These are phyloP conservation scores for Mycena chlorophos DNA, from an alignment of 768 basidiomycete genomes.

Conservation along the genomic window DNA sequence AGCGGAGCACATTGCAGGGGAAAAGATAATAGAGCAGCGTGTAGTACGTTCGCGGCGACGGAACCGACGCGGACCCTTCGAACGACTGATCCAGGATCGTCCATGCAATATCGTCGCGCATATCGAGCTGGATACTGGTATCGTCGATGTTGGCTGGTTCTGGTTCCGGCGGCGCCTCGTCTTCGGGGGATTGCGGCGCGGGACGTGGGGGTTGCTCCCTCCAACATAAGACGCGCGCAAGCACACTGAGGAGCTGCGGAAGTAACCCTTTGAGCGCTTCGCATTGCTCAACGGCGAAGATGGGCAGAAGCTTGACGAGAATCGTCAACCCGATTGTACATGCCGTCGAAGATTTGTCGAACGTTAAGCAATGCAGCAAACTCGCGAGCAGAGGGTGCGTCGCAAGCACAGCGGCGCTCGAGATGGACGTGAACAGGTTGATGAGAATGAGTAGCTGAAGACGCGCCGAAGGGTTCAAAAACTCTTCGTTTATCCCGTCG, in stretches of 20 bases:
- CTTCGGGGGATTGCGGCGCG: slow-evolving; percentile 30
- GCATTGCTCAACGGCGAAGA: slow-evolving; percentile 65
- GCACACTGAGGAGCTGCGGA: slow-evolving; percentile 63
- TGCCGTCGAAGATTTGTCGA: slow-evolving; percentile 75
- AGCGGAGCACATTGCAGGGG: slow-evolving; percentile 83
- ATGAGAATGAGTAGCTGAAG: slow-evolving; percentile 71
- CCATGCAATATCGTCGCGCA: slow-evolving; percentile 67
- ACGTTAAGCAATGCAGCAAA: slow-evolving; percentile 63
- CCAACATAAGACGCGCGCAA: slow-evolving; percentile 78
- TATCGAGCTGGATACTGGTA: slow-evolving; percentile 37
- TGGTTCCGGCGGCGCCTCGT: slow-evolving; percentile 36
- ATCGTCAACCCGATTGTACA: slow-evolving; percentile 65
- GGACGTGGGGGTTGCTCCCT: slow-evolving; percentile 47
- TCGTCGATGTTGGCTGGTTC: slow-evolving; percentile 40
- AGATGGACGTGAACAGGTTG: slow-evolving; percentile 57
- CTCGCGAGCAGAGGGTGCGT: slow-evolving; percentile 63
- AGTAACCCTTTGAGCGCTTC: slow-evolving; percentile 57
- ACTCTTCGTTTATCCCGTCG: slow-evolving; percentile 64
- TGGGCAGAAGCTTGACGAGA: slow-evolving; percentile 71
- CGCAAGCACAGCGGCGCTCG: slow-evolving; percentile 51
- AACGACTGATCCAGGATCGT: slow-evolving; percentile 63
- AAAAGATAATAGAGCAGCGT: slow-evolving; percentile 86
- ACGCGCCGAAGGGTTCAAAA: slow-evolving; percentile 57
- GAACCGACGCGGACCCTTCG: slow-evolving; percentile 47
- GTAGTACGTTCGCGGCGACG: slow-evolving; percentile 68